Evolutionary conservation across 148 eudicot species (phyloP).

Genomic region (Rhododendron molle): DNA sequence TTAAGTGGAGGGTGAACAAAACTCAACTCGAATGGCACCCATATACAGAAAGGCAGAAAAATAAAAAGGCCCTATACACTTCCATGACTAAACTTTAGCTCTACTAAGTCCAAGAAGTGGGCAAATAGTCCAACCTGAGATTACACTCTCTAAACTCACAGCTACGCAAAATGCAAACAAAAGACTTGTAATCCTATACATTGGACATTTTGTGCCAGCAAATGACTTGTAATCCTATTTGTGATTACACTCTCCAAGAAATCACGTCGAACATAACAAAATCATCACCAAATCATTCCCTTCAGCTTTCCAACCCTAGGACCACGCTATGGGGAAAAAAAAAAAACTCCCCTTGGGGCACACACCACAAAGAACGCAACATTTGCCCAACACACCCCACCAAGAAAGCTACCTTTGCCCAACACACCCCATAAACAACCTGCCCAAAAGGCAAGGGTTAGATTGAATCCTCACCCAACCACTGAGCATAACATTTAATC

Average conservation of each 20-base stretch:
- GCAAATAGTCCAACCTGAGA: background rate
- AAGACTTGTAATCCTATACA: background rate
- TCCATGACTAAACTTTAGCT: background rate
- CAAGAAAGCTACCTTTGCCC: background rate
- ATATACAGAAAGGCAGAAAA: background rate
- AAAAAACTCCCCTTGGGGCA: background rate
- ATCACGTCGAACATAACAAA: background rate
- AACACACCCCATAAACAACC: background rate
- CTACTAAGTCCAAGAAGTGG: background rate
- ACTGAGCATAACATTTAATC: background rate
- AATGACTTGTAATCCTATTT: background rate
- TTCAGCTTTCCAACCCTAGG: background rate
- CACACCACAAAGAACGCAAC: background rate
- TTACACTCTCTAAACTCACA: background rate
- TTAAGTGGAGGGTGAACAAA: no score
- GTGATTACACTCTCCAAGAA: background rate
- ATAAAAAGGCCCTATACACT: background rate
- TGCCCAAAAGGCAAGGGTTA: background rate
- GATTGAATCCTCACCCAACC: background rate
- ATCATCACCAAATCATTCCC: background rate
- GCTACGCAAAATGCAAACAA: background rate
- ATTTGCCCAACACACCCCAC: background rate
- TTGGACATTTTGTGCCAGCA: background rate
- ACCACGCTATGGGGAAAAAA: background rate
- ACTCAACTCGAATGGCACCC: no score